Evolutionary conservation across 176 grass and related monocot genomes (phyloP).

Genomic region (Carex myosuroides): DNA sequence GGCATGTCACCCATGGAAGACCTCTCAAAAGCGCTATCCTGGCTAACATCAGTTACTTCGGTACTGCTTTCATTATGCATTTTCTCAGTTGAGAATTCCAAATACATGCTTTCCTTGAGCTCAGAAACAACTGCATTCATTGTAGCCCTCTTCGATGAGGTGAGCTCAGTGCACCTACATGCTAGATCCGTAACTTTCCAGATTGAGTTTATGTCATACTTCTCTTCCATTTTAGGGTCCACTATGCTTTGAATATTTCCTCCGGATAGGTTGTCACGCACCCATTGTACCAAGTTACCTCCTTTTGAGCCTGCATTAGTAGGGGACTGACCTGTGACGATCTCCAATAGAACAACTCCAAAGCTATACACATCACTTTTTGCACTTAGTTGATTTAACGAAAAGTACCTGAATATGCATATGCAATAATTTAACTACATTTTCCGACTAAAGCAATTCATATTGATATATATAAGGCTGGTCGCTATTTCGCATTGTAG

Average conservation of each 20-base stretch:
- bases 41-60: too few species aligned
- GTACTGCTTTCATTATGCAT: too few species aligned
- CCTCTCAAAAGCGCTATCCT: too few species aligned
- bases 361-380: slow-evolving; percentile 52
- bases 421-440: too few species aligned
- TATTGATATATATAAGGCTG: too few species aligned
- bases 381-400: slow-evolving; percentile 17
- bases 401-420: slow-evolving; percentile 24
- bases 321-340: slow-evolving; percentile 31
- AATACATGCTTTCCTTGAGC: too few species aligned
- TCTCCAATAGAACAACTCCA: slow-evolving; percentile 38
- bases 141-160: not conserved
- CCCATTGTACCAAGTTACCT: slow-evolving; percentile 23
- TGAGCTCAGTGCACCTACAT: slow-evolving; percentile 11
- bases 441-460: too few species aligned
- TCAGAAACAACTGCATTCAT: too few species aligned
- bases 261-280: slow-evolving; percentile 16
- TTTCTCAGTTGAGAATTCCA: too few species aligned
- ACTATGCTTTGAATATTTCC: slow-evolving; percentile 40
- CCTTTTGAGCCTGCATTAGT: not conserved
- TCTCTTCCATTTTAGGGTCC: slow-evolving; percentile 25
- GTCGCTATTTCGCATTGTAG: too few species aligned
- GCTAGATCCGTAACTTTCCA: slow-evolving; percentile 40
- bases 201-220: slow-evolving; percentile 40
- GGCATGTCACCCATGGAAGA: too few species aligned